Conservation (phyloP, 2,329 filamentous ascomycete genomes). For the Myriosclerotinia curreyana region DNA sequence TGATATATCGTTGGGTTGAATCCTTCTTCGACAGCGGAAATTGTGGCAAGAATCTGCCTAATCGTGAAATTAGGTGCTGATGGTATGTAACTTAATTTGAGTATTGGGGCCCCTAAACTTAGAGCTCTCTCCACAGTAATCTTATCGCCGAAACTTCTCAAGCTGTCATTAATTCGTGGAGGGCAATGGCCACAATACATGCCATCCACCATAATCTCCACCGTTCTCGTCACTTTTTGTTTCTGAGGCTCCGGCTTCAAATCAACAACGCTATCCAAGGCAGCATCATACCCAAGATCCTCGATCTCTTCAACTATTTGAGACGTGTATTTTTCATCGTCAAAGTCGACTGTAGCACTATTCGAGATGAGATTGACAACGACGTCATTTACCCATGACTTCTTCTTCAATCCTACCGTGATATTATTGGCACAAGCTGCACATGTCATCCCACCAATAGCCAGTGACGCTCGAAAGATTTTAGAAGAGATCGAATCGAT, state of each 20-base stretch:
- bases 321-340: constrained; percentile 45
- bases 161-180: constrained; percentile 51
- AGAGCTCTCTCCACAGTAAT: constrained; percentile 52
- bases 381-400: constrained; percentile 48
- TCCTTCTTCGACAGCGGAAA: constrained; percentile 62
- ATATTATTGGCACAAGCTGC: constrained; percentile 51
- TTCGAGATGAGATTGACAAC: constrained; percentile 53
- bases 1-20: constrained; percentile 72
- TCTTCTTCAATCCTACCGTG: constrained; percentile 46
- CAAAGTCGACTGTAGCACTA: constrained; percentile 49
- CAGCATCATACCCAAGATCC: constrained; percentile 64
- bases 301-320: constrained; percentile 51
- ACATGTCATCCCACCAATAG: constrained; percentile 57
- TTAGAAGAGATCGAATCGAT: constrained; percentile 40
- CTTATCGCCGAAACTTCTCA: constrained; percentile 51
- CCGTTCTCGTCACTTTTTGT: constrained; percentile 44
- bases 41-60: constrained; percentile 66
- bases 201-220: constrained; percentile 65
- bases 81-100: constrained; percentile 70
- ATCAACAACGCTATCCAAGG: constrained; percentile 49
- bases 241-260: constrained; percentile 29
- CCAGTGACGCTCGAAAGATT: constrained; percentile 50
- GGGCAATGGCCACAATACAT: constrained; percentile 75
- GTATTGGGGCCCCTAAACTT: constrained; percentile 60
- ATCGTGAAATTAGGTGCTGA: constrained; percentile 68